These are phyloP conservation scores for Pneumocystis sp. DNA, from an alignment of 1,139 yeast genomes.

Conservation along the genomic window DNA sequence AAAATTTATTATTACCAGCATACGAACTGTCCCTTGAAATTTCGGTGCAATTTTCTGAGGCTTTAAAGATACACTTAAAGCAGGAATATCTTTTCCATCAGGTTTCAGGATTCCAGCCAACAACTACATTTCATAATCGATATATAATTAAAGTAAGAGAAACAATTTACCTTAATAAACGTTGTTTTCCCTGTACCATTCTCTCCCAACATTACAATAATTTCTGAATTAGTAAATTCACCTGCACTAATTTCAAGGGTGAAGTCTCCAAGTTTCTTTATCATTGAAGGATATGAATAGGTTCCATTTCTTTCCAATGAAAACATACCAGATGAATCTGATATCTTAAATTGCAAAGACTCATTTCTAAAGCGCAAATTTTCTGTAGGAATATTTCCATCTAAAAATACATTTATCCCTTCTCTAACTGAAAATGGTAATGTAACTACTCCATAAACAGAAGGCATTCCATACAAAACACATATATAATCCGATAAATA, in stretches of 20 bases:
- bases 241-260: conserved; percentile 66
- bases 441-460: conserved; percentile 96
- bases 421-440: conserved; percentile 93
- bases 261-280: conserved; percentile 93
- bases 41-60: conserved; percentile 98
- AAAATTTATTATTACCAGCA: conserved; percentile 29
- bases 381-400: conserved; percentile 94
- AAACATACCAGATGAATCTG: conserved; percentile 77
- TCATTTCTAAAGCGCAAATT: conserved; percentile 93
- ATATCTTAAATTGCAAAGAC: conserved; percentile 80
- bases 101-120: conserved; percentile 87
- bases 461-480: conserved; percentile 92
- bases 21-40: conserved; percentile 96
- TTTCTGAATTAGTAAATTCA: conserved; percentile 90
- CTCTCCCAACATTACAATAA: conserved; percentile 98
- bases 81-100: conserved; percentile 64
- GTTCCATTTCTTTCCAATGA: conserved; percentile 66
- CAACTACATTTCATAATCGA: conserved; percentile 23
- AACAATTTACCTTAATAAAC: conserved; percentile 44
- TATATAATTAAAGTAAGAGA: not conserved
- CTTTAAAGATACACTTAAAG: conserved; percentile 86
- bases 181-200: conserved; percentile 99
- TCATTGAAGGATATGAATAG: conserved; percentile 64
- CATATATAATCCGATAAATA: conserved; percentile 92
- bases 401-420: conserved; percentile 95